A percentile compares a stretch with the other conserved stretches of the same genome.
phyloP scores from a whole-genome alignment of 2,329 filamentous ascomycete genomes.

The Paracorniculantispora psalliotae region DNA sequence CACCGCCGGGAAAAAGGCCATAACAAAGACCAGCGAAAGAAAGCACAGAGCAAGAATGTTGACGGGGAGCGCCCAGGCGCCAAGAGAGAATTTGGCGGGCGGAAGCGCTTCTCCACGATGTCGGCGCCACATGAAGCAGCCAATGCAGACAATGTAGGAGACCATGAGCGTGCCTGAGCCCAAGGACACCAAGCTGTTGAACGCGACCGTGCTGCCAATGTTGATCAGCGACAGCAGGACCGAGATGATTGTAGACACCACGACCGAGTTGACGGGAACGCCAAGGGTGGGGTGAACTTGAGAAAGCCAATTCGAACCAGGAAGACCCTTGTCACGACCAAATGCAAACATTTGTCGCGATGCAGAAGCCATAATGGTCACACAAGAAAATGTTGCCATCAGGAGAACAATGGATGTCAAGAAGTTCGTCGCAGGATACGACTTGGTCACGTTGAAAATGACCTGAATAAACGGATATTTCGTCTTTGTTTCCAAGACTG shows the following conservation, averaged over 20 bases:
- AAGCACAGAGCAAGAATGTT: conserved; percentile 40
- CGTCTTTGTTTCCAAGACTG: conserved; percentile 15
- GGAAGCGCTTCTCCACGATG: conserved; percentile 24
- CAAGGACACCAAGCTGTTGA: conserved; percentile 49
- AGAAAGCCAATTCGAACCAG: conserved; percentile 48
- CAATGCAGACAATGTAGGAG: conserved; percentile 45
- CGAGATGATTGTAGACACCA: conserved; percentile 38
- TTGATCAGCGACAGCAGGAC: conserved; percentile 43
- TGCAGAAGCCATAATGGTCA: conserved; percentile 21
- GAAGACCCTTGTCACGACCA: conserved; percentile 44
- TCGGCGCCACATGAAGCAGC: conserved; percentile 35
- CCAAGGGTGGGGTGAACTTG: conserved; percentile 52
- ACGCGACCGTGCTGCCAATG: conserved; percentile 44
- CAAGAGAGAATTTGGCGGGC: conserved; percentile 29
- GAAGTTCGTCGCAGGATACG: conserved; percentile 14
- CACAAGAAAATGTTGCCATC: conserved; percentile 17
- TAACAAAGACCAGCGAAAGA: conserved; percentile 40
- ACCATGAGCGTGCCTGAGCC: conserved; percentile 44
- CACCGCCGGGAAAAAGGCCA: conserved; percentile 42
- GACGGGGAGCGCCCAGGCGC: conserved; percentile 34
- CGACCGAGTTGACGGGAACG: conserved; percentile 57
- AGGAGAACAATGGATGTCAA: conserved; percentile 20
- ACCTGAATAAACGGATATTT: conserved; percentile 23
- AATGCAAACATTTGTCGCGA: conserved; percentile 25
- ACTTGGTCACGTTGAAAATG: conserved; percentile 20